Evolutionary conservation across 2,329 filamentous ascomycete genomes (phyloP).

Genomic region (Cordyceps cateniannulata): DNA sequence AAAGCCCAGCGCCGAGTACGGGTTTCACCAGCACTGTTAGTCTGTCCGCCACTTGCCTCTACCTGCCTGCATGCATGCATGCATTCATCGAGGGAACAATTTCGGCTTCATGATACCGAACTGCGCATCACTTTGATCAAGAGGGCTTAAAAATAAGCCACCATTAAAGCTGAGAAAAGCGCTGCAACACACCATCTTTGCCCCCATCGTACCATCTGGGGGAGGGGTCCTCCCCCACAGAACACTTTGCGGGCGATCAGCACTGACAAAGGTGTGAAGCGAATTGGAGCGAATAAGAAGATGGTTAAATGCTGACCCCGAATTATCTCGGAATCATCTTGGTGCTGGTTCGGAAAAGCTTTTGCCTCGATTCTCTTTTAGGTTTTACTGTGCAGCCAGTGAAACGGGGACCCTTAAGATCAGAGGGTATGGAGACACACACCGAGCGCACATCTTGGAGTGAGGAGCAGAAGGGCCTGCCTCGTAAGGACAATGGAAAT

Average conservation of each 20-base stretch:
- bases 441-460: neutral
- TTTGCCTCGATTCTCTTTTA: neutral
- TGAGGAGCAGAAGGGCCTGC: no score
- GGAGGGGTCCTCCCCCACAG: neutral
- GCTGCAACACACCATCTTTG: neutral
- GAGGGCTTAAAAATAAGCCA: neutral
- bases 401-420: neutral
- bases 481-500: no score
- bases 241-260: neutral
- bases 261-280: neutral
- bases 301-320: neutral
- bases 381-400: neutral
- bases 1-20: neutral
- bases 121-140: neutral
- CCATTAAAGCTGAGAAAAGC: neutral
- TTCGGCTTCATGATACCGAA: neutral
- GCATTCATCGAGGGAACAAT: neutral
- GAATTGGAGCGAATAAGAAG: neutral
- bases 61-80: neutral
- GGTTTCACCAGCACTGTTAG: neutral
- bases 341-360: no score
- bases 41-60: neutral
- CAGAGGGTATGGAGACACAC: no score
- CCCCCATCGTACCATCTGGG: neutral
- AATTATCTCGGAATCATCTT: neutral